Conservation (phyloP, 176 grass and related monocot species). For the Eremochloa ophiuroides region DNA sequence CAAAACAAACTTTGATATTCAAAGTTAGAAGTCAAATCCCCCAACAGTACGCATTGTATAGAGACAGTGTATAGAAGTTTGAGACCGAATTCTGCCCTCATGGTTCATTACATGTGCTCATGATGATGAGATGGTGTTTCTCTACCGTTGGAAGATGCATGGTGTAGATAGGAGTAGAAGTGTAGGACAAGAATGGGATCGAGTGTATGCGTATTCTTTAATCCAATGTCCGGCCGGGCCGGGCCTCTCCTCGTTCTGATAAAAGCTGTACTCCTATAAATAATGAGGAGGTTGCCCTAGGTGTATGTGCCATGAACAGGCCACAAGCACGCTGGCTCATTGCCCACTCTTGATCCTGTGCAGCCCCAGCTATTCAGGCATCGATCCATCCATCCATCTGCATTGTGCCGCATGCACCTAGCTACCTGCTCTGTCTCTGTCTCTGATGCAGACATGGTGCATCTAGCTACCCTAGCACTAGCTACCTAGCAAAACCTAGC, state of each 20-base stretch:
- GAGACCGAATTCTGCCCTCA: not conserved
- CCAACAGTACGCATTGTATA: no score
- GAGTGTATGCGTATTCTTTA: conserved; percentile 2
- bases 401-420: not conserved
- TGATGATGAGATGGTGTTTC: no score
- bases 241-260: not conserved
- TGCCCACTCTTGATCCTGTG: conserved; percentile 3
- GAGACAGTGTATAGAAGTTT: not conserved
- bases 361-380: not conserved
- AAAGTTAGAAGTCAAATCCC: no score
- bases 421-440: conserved; percentile 16
- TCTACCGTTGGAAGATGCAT: not conserved
- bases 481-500: not conserved
- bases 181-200: not conserved
- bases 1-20: no score
- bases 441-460: conserved; percentile 6
- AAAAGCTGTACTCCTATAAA: not conserved
- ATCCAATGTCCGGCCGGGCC: not conserved
- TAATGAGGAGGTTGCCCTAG: not conserved
- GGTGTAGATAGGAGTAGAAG: not conserved
- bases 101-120: not conserved
- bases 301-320: conserved; percentile 19
- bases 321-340: not conserved
- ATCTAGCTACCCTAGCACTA: not conserved
- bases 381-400: not conserved